These are phyloP conservation scores for Coccomyxa sp. DNA, from an alignment of 139 green algal genomes.

Conservation along the genomic window DNA sequence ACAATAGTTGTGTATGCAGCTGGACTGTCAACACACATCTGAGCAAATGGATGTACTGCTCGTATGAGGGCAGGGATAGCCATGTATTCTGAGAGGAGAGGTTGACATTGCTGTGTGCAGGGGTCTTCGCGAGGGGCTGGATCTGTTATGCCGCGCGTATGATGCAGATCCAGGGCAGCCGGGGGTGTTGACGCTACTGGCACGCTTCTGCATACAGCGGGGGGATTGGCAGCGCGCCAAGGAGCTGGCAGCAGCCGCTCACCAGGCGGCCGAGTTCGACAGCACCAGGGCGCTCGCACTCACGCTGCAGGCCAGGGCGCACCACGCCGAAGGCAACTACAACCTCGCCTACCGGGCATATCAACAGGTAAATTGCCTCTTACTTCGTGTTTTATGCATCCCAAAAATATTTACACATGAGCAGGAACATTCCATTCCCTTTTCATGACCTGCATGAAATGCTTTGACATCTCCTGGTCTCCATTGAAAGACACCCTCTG, in stretches of 20 bases:
- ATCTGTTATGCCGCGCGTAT: slow-evolving; percentile 69
- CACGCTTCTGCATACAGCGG: slow-evolving; percentile 69
- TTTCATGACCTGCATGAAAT: too few relatives aligned
- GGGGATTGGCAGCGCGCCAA: slow-evolving; percentile 40
- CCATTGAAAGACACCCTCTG: too few relatives aligned
- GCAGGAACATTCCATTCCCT: too few relatives aligned
- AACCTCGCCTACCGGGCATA: slow-evolving; percentile 27
- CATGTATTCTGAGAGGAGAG: too few relatives aligned
- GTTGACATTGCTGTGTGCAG: slow-evolving; percentile 28
- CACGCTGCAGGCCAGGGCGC: slow-evolving; percentile 39
- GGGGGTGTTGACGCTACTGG: slow-evolving; percentile 52
- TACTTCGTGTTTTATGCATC: neutral
- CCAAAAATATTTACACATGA: too few relatives aligned
- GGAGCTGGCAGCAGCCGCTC: slow-evolving; percentile 44
- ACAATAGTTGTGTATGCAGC: too few relatives aligned
- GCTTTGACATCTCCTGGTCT: too few relatives aligned
- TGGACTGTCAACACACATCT: too few relatives aligned
- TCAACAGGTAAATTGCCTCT: slow-evolving; percentile 20
- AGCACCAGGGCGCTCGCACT: slow-evolving; percentile 39
- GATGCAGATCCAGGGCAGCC: slow-evolving; percentile 57
- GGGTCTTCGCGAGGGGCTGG: slow-evolving; percentile 56
- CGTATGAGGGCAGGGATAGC: too few relatives aligned
- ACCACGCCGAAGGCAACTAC: slow-evolving; percentile 26
- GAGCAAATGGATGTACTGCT: too few relatives aligned
- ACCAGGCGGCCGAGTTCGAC: slow-evolving; percentile 36